Conservation (phyloP, 1,284 basidiomycete genomes). For the Sporisorium sorghi region DNA sequence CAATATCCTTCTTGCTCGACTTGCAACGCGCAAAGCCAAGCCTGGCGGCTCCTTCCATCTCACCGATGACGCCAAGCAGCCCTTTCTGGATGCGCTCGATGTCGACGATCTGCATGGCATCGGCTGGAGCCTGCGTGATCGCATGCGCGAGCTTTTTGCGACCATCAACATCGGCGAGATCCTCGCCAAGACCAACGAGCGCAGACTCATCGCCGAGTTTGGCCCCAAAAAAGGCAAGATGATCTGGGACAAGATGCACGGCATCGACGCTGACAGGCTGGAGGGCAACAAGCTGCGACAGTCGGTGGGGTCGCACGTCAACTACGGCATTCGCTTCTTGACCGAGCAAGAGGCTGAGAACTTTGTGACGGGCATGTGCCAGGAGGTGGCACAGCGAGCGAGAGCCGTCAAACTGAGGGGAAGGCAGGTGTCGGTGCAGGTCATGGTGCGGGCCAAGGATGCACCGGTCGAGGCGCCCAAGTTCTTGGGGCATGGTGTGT, state of each 20-base stretch:
- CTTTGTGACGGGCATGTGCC: conserved; percentile 60
- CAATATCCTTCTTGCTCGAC: conserved; percentile 89
- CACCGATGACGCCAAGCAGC: conserved; percentile 72
- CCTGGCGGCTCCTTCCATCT: conserved; percentile 87
- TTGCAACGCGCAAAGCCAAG: conserved; percentile 91
- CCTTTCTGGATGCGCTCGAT: conserved; percentile 79
- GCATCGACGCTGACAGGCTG: conserved; percentile 82
- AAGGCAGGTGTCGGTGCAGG: conserved; percentile 77
- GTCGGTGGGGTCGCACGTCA: conserved; percentile 51
- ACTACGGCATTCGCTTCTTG: conserved; percentile 92
- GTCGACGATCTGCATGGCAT: conserved; percentile 90
- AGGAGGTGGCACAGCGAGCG: conserved; percentile 52
- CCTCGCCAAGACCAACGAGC: conserved; percentile 28
- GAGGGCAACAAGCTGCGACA: conserved; percentile 72
- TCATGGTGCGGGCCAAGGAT: conserved; percentile 86
- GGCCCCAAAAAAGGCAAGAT: conserved; percentile 86
- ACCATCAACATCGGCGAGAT: conserved; percentile 78
- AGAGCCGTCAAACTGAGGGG: conserved; percentile 80
- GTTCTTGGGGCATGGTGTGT: conserved; percentile 93
- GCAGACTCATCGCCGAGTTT: conserved; percentile 73
- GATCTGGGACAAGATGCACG: conserved; percentile 84
- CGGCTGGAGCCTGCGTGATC: conserved; percentile 73
- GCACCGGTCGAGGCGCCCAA: conserved; percentile 94
- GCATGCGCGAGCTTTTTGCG: conserved; percentile 77
- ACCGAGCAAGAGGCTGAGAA: conserved; percentile 80